Percentiles rank a stretch among this genome's conserved stretches.
Evolutionary conservation across 306 rosid species (phyloP).

Genomic region (Arachis stenosperma): DNA sequence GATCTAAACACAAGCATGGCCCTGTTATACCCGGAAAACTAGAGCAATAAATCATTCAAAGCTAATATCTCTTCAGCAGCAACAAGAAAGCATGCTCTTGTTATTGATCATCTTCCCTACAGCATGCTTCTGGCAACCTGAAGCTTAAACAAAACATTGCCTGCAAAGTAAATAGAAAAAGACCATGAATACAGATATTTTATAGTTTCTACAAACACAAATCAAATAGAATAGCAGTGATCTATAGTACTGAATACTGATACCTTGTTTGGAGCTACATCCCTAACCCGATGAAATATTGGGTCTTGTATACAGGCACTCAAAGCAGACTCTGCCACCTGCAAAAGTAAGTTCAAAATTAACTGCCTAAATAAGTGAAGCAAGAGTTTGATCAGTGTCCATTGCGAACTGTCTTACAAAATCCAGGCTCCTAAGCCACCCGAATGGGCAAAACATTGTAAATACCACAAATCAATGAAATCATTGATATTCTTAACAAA

Average conservation of each 20-base stretch:
- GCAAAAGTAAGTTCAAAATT: constrained; percentile 36
- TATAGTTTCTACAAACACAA: background rate
- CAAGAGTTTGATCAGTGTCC: constrained; percentile 9
- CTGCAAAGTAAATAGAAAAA: constrained; percentile 50
- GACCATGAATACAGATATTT: constrained; percentile 3
- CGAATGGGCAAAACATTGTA: constrained; percentile 23
- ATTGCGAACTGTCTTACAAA: constrained; percentile 17
- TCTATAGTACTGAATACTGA: constrained; percentile 17
- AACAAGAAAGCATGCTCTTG: constrained; percentile 7
- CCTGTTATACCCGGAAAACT: constrained; percentile 21
- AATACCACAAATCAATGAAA: constrained; percentile 4
- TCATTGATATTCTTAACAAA: constrained; percentile 5
- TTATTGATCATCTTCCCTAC: constrained; percentile 41
- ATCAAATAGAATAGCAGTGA: constrained; percentile 10
- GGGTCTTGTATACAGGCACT: constrained; percentile 63
- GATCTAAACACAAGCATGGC: background rate
- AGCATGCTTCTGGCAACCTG: constrained; percentile 59
- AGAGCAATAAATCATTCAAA: background rate
- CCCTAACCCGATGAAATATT: constrained; percentile 82
- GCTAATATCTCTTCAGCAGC: constrained; percentile 32
- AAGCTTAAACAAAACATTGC: constrained; percentile 89
- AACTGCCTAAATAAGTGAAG: constrained; percentile 17
- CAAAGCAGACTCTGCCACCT: constrained; percentile 90
- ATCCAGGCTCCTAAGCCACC: constrained; percentile 19
- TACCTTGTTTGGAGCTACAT: constrained; percentile 98